phyloP scores from a whole-genome alignment of 2,329 filamentous ascomycete species.

The Cercospora janseana region DNA sequence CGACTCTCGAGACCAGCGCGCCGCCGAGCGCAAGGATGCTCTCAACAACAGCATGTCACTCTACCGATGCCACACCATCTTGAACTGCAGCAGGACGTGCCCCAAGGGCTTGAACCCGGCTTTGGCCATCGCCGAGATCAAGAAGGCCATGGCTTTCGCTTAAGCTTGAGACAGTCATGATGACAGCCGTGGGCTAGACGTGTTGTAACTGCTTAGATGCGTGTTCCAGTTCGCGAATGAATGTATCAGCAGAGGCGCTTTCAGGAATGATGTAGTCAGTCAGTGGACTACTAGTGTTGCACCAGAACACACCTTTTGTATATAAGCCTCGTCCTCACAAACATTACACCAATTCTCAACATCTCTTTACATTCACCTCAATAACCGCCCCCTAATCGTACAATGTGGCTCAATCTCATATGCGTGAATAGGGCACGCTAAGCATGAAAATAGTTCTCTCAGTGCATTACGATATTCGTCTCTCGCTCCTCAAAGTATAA shows the following conservation, averaged over 20 bases:
- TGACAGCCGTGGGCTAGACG: too few relatives aligned
- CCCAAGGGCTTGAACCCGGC: constrained; percentile 98
- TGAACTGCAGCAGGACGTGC: constrained; percentile 97
- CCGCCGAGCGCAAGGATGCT: constrained; percentile 78
- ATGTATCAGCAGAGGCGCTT: constrained; percentile 3
- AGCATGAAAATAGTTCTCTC: too few relatives aligned
- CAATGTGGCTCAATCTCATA: neutral
- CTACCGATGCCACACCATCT: constrained; percentile 98
- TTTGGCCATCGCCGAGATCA: constrained; percentile 93
- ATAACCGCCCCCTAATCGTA: too few relatives aligned
- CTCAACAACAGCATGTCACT: constrained; percentile 98
- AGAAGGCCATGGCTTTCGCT: constrained; percentile 82
- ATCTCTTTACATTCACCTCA: too few relatives aligned
- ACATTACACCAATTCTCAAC: neutral
- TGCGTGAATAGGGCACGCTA: too few relatives aligned
- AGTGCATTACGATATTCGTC: too few relatives aligned
- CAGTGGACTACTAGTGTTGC: neutral
- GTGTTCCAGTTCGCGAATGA: too few relatives aligned
- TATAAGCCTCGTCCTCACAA: neutral
- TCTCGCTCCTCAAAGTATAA: too few relatives aligned
- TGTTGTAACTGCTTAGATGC: too few relatives aligned
- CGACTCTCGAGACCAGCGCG: constrained; percentile 91
- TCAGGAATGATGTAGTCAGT: neutral
- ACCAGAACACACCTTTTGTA: neutral
- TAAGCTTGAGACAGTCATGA: too few relatives aligned